Evolutionary conservation across 306 rosid genomes (phyloP).

Genomic region (Macrotyloma uniflorum): DNA sequence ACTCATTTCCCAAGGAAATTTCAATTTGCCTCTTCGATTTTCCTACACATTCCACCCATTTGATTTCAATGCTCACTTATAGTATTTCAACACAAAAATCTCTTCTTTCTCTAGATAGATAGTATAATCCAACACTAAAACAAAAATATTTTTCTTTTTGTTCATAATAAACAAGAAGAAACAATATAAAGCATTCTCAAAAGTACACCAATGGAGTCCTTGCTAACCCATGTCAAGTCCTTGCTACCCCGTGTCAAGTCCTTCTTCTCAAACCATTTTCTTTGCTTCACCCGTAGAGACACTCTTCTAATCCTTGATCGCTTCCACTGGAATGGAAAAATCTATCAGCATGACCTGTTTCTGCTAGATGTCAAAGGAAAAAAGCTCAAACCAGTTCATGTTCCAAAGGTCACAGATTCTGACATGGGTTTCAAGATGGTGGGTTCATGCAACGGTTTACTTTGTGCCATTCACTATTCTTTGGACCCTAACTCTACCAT

Average conservation of each 20-base stretch:
- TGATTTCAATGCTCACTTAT: not conserved
- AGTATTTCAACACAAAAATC: not conserved
- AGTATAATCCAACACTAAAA: not conserved
- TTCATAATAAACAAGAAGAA: not conserved
- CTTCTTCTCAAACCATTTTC: not conserved
- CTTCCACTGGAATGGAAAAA: conserved; percentile 16
- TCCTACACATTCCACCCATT: not conserved
- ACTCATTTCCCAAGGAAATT: not conserved
- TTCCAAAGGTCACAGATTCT: conserved; percentile 39
- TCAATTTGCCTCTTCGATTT: not conserved
- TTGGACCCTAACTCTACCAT: conserved; percentile 26
- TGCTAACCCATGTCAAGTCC: conserved; percentile 2
- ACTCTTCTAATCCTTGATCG: conserved; percentile 36
- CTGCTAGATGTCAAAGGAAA: conserved; percentile 26
- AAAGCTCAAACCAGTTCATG: not conserved
- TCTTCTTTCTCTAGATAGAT: not conserved
- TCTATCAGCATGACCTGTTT: conserved; percentile 5
- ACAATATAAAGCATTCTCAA: not conserved
- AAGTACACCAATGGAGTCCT: not conserved
- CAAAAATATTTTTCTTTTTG: not conserved
- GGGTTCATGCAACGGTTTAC: conserved; percentile 40
- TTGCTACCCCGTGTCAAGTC: not conserved
- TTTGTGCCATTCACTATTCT: conserved; percentile 38
- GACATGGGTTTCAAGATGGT: conserved; percentile 42
- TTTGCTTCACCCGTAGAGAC: not conserved